phyloP scores from a whole-genome alignment of 2,329 filamentous ascomycete species.

The Venturia pyrina region DNA sequence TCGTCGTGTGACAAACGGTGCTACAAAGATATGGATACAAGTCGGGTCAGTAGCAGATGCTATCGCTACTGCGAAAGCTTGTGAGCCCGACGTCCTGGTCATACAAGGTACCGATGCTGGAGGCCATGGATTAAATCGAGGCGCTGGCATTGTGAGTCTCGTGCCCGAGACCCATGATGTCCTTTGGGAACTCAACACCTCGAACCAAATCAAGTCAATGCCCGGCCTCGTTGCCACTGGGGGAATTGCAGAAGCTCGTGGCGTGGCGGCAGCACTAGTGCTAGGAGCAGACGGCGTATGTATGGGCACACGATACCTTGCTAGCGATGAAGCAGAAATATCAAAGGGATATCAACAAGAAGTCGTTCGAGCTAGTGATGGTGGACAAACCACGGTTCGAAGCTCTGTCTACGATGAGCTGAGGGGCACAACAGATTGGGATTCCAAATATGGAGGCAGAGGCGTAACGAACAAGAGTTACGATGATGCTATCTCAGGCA shows the following conservation, averaged over 20 bases:
- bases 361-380: conserved; percentile 38
- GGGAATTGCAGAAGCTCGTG: conserved; percentile 47
- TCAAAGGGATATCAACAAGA: conserved; percentile 37
- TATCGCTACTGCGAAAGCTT: conserved; percentile 36
- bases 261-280: conserved; percentile 44
- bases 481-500: conserved; percentile 25
- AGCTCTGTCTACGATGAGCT: conserved; percentile 44
- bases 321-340: conserved; percentile 37
- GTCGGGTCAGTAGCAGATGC: conserved; percentile 51
- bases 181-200: conserved; percentile 24
- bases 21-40: conserved; percentile 47
- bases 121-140: conserved; percentile 49
- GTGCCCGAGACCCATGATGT: conserved; percentile 47
- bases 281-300: conserved; percentile 44
- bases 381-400: conserved; percentile 40
- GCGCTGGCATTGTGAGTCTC: conserved; percentile 45
- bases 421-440: conserved; percentile 50
- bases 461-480: conserved; percentile 47
- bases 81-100: conserved; percentile 47
- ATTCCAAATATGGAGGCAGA: conserved; percentile 46
- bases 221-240: conserved; percentile 46
- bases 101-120: conserved; percentile 56
- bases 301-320: conserved; percentile 57
- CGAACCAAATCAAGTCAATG: conserved; percentile 18
- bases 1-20: conserved; percentile 23